Evolutionary conservation across 108 stramenopile genomes (phyloP), one percentile per base, ranked within the genome.

Genomic region (Nitzschia sp.): DNA sequence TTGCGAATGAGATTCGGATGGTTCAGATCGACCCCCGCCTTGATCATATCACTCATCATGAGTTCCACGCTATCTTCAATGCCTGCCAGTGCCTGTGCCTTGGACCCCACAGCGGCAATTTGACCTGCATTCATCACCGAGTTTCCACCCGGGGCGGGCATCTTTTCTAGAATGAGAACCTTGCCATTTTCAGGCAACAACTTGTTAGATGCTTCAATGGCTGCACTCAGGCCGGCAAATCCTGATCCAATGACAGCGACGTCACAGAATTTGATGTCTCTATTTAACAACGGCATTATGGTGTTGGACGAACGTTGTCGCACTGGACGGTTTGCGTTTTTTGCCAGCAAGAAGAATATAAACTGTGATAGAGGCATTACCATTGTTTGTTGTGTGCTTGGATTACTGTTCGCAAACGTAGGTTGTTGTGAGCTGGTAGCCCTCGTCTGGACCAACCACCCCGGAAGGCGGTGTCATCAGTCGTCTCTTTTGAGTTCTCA

Each of bases 101-200:
- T 18, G 24, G 58, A 59, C 6, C 28, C 28, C n/a, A 59, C 62
- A 9, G 21, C 36, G 23, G 62, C 62, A 21, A 64, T 46, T 46
- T 64, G 62, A 6, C 62, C 62, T 19, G 62, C 62, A 23, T 64
- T 64, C 62, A 64, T 64, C 13, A 59, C 58, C 15, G 58, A 59
- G n/a, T 59, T 59, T 6, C 58, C 58, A 59, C 58, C 58, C 11
- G 29, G 28, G 11, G 17, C 9, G 17, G n/a, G 26, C 28, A 30
- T 59, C 29, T 59, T 59, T 31, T 59, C 58, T 25, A 59, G 6
- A 59, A 59, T 59, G 29, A 59, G 26, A 31, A 59, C 29, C 58
- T 59, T 28, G 6, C 21, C 53, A 17, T 8, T 54, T 8, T 54
- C n/a, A 8, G 13, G 13, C 11, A 54, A 19, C 3, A 33, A 19